A percentile compares a stretch with the other conserved stretches of the same genome.
Evolutionary conservation across 768 basidiomycete species (phyloP).

Genomic region (Collybiopsis confluens): DNA sequence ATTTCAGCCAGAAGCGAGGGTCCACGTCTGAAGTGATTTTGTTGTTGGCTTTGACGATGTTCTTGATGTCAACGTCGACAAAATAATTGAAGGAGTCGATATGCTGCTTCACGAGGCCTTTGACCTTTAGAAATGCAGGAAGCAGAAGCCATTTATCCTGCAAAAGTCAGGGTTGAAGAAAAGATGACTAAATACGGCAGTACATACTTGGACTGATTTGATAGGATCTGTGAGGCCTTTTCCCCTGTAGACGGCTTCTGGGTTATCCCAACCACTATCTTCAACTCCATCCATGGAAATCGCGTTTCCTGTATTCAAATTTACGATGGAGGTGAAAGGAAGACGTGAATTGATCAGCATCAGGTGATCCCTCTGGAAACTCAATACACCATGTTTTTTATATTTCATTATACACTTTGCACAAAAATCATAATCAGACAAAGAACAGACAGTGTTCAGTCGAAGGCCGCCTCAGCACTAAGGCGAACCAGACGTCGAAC

Average conservation of each 20-base stretch:
- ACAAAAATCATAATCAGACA: no score
- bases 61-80: slow-evolving; percentile 94
- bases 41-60: slow-evolving; percentile 90
- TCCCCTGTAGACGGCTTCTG: slow-evolving; percentile 66
- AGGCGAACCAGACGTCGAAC: slow-evolving; percentile 83
- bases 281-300: slow-evolving; percentile 12
- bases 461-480: slow-evolving; percentile 87
- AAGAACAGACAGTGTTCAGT: slow-evolving; percentile 31
- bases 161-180: slow-evolving; percentile 8
- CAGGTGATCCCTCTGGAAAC: background rate
- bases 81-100: slow-evolving; percentile 99
- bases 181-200: background rate
- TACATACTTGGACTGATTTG: slow-evolving; percentile 81
- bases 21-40: slow-evolving; percentile 96
- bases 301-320: no score
- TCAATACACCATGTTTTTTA: no score
- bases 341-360: background rate
- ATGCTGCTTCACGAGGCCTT: slow-evolving; percentile 98
- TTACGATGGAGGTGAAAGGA: no score
- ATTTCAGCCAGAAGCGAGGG: slow-evolving; percentile 94
- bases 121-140: slow-evolving; percentile 95
- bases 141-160: slow-evolving; percentile 99
- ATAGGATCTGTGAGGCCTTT: slow-evolving; percentile 84
- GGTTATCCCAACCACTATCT: slow-evolving; percentile 56
- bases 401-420: background rate